Conservation (phyloP, 2,329 filamentous ascomycete genomes). For the Aspergillus persii region DNA sequence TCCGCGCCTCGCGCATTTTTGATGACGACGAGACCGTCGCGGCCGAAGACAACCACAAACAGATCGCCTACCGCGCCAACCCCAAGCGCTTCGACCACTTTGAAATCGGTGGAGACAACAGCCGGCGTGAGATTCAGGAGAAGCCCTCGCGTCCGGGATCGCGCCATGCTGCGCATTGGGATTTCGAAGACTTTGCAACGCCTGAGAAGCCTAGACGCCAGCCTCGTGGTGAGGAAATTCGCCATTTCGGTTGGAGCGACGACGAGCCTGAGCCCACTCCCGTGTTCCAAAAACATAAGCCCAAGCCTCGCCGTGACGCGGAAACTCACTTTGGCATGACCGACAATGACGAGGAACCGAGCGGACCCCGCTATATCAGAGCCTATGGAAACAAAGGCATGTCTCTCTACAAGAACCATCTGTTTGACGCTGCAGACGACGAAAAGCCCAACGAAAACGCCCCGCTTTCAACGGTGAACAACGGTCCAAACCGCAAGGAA, state of each 20-base stretch:
- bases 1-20: slow-evolving; percentile 63
- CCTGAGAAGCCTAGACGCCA: slow-evolving; percentile 72
- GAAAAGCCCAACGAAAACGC: slow-evolving; percentile 25
- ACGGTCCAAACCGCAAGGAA: slow-evolving; percentile 68
- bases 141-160: slow-evolving; percentile 27
- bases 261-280: slow-evolving; percentile 53
- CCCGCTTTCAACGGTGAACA: slow-evolving; percentile 66
- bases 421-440: slow-evolving; percentile 61
- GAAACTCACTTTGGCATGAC: slow-evolving; percentile 80
- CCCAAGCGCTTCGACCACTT: slow-evolving; percentile 75
- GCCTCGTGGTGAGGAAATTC: slow-evolving; percentile 65
- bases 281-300: slow-evolving; percentile 54
- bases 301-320: slow-evolving; percentile 73
- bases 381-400: slow-evolving; percentile 65
- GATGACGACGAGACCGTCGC: slow-evolving; percentile 54
- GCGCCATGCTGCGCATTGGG: slow-evolving; percentile 72
- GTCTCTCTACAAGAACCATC: slow-evolving; percentile 73
- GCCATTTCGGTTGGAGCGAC: slow-evolving; percentile 73
- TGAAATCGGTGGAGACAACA: slow-evolving; percentile 33
- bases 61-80: slow-evolving; percentile 59
- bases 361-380: slow-evolving; percentile 38
- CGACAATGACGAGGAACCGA: slow-evolving; percentile 64
- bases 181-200: slow-evolving; percentile 82
- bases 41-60: slow-evolving; percentile 40
- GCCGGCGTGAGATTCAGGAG: slow-evolving; percentile 26